These are phyloP conservation scores for Arthonia radiata DNA, from an alignment of 495 filamentous ascomycete genomes.

Conservation along the genomic window DNA sequence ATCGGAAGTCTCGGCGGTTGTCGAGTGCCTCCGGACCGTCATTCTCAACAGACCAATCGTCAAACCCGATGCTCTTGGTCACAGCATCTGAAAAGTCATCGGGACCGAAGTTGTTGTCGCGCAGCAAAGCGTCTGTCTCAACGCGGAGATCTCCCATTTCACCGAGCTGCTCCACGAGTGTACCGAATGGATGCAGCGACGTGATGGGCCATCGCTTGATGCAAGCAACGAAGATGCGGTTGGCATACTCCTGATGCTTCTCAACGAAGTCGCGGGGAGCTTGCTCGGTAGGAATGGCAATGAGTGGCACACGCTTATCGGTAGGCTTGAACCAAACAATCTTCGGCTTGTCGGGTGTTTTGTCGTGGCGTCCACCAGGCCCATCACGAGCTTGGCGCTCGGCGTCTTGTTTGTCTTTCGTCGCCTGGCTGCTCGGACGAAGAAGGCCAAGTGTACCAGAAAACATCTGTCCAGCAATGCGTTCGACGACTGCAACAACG, in stretches of 20 bases:
- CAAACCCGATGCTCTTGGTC: conserved; percentile 68
- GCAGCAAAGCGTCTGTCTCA: conserved; percentile 86
- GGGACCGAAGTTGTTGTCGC: conserved; percentile 94
- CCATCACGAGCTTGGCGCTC: conserved; percentile 84
- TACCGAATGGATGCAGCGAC: conserved; percentile 95
- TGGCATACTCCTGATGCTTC: conserved; percentile 91
- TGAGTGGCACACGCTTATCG: conserved; percentile 91
- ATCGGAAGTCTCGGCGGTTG: conserved; percentile 71
- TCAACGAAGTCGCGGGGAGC: conserved; percentile 95
- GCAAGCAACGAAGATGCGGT: conserved; percentile 92
- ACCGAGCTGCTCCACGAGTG: conserved; percentile 85
- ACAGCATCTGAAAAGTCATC: conserved; percentile 97
- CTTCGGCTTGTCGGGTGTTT: conserved; percentile 91
- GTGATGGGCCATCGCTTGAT: conserved; percentile 99
- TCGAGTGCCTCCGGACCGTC: conserved; percentile 55
- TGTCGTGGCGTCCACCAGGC: conserved; percentile 41
- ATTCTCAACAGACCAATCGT: conserved; percentile 66
- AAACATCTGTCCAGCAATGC: conserved; percentile 96
- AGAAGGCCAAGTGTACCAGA: conserved; percentile 84
- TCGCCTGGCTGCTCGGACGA: conserved; percentile 92
- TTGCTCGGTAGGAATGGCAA: conserved; percentile 95
- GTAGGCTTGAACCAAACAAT: conserved; percentile 99
- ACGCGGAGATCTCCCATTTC: conserved; percentile 94
- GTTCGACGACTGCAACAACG: conserved; percentile 89
- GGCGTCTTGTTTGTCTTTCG: conserved; percentile 98